These are phyloP conservation scores for Metarhizium album DNA, from an alignment of 2,329 filamentous ascomycete species.

Conservation along the genomic window DNA sequence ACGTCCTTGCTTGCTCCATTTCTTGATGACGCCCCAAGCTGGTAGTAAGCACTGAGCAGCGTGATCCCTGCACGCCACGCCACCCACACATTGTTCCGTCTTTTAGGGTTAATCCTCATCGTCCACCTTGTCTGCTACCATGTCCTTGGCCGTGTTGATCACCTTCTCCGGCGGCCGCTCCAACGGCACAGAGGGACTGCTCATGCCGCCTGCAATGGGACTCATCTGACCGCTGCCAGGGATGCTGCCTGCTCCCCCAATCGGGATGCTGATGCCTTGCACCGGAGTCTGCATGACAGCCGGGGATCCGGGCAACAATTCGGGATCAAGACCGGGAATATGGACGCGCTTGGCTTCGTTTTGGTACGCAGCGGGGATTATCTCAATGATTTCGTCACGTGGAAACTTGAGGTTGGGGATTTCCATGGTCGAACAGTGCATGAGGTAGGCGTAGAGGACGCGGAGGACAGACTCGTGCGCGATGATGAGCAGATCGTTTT, in stretches of 20 bases:
- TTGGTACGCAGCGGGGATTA: slow-evolving; percentile 94
- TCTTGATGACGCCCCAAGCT: background rate
- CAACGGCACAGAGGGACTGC: slow-evolving; percentile 32
- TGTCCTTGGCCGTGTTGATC: slow-evolving; percentile 37
- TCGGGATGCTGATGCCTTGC: slow-evolving; percentile 25
- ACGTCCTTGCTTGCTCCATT: no score
- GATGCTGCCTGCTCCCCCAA: slow-evolving; percentile 18
- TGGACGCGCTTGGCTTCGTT: slow-evolving; percentile 88
- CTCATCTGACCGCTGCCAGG: slow-evolving; percentile 27
- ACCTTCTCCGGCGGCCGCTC: slow-evolving; percentile 37
- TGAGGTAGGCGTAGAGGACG: slow-evolving; percentile 92
- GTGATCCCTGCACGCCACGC: background rate
- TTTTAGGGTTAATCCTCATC: slow-evolving; percentile 33
- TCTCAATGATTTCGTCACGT: slow-evolving; percentile 95
- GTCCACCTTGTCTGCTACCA: slow-evolving; percentile 40
- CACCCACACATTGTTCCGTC: background rate
- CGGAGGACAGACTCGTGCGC: slow-evolving; percentile 96
- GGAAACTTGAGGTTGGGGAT: slow-evolving; percentile 92
- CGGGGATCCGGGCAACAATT: slow-evolving; percentile 65
- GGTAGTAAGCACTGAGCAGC: background rate
- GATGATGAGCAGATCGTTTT: slow-evolving; percentile 96
- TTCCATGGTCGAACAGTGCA: slow-evolving; percentile 93
- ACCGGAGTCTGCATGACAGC: slow-evolving; percentile 75
- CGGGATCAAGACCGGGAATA: slow-evolving; percentile 58
- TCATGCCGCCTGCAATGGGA: slow-evolving; percentile 36